Evolutionary conservation across 2,329 filamentous ascomycete genomes (phyloP), one percentile per base, ranked within the genome.

Genomic region (Aureobasidium sp.): DNA sequence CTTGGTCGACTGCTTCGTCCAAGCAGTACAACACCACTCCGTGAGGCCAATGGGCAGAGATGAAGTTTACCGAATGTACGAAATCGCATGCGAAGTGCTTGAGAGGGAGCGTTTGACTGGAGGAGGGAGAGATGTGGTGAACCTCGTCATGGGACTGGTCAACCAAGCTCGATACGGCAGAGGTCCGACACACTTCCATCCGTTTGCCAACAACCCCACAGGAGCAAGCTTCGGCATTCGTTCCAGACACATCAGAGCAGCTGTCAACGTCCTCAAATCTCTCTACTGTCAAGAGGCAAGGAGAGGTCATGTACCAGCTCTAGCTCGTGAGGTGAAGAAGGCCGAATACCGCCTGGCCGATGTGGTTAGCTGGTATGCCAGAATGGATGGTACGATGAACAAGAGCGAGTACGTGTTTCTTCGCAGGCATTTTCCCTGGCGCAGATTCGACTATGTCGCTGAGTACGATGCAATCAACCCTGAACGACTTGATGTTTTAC

Each of bases 401-500:
- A 31, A 27, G 19, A 15, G 17, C 10, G 54, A 57, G 23, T 47
- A 57, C 31, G 31, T 40, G 21, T 57, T 47, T n/a, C 31, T 57
- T 3, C 40, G 40, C 31, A 11, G 10, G 7, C 19, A 46, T 4
- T 57, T 57, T 11, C 54, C 54, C n/a, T 23, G 33, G 21, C 31
- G 40, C 21, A 37, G 42, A 8, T 47, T 47, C 21, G 31, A 57
- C 21, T 5, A 45, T 10, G 23, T 9, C 21, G 6, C 17, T 17
- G 53, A 57, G 53, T 57, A 47, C 13, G 54, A 57, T 19, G n/a
- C 8, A 31, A 35, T 57, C 43, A 57, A 57, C 23, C 42, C 54
- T 13, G 31, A 27, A 11, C 21, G 42, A 8, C 17, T 27, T 1
- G 43, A 57, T 38, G 54, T 57, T 8, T 21, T 57, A 8, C 17